Conservation (phyloP, 495 filamentous ascomycete genomes). For the Trichoderma asperelloides region DNA sequence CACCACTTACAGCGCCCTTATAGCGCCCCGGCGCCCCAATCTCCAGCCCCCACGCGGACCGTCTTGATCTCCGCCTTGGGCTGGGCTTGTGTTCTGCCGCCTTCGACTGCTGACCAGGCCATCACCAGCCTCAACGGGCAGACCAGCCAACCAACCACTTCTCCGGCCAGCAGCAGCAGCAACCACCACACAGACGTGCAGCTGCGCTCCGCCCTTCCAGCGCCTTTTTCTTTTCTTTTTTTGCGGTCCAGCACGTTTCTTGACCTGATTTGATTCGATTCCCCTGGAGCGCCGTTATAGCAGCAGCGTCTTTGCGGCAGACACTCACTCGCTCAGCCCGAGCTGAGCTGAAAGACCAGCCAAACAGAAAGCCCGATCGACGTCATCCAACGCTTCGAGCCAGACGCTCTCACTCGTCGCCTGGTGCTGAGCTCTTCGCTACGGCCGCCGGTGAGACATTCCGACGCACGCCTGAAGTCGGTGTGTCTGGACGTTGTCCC, state of each 20-base stretch:
- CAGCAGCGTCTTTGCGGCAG: neutral
- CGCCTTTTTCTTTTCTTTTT: neutral
- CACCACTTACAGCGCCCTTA: neutral
- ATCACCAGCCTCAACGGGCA: slow-evolving; percentile 4
- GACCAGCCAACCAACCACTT: neutral
- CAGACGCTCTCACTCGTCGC: neutral
- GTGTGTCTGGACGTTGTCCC: neutral
- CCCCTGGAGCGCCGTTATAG: neutral
- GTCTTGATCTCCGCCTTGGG: neutral
- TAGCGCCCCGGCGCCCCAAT: neutral
- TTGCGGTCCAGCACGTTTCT: neutral
- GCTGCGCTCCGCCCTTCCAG: neutral
- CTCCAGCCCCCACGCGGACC: neutral
- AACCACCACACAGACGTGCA: neutral
- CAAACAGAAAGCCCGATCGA: neutral
- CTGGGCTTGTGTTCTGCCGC: neutral
- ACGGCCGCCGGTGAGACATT: neutral
- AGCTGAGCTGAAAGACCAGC: neutral
- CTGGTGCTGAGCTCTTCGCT: no score
- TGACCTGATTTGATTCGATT: neutral
- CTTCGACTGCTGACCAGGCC: slow-evolving; percentile 1
- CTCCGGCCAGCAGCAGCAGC: neutral
- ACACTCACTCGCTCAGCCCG: neutral
- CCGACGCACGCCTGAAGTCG: neutral
- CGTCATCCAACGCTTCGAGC: neutral